Evolutionary conservation across 2,329 filamentous ascomycete genomes (phyloP).

Genomic region (Metarhizium anisopliae): DNA sequence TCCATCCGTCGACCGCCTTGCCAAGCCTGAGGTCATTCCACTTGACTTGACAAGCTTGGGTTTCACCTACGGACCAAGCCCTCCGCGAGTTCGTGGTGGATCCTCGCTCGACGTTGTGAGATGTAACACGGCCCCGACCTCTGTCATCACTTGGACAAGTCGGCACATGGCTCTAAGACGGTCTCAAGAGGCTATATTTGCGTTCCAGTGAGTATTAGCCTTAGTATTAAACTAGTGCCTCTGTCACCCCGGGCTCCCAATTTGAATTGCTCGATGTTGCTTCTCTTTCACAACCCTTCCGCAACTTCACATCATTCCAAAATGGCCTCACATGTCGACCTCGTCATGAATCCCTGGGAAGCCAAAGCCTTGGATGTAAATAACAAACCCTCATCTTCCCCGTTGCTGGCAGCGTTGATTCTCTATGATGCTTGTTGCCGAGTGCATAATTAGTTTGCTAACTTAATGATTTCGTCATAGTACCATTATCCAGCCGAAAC

Average conservation of each 20-base stretch:
- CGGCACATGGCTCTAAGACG: not conserved
- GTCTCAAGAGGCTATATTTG: not conserved
- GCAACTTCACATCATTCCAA: not conserved
- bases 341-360: slow-evolving; percentile 26
- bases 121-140: not conserved
- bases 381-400: not conserved
- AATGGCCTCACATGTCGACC: slow-evolving; percentile 4
- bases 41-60: not conserved
- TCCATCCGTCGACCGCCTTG: not conserved
- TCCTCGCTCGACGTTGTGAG: not conserved
- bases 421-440: not conserved
- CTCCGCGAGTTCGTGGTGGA: not conserved
- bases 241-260: not conserved
- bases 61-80: not conserved
- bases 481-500: slow-evolving; percentile 11
- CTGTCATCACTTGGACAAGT: not conserved
- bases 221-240: not conserved
- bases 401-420: not conserved
- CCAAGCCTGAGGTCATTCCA: not conserved
- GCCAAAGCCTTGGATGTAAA: slow-evolving; percentile 24
- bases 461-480: slow-evolving; percentile 3
- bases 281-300: not conserved
- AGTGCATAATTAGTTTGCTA: not conserved
- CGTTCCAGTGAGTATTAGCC: not conserved
- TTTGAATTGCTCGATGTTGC: not conserved